Evolutionary conservation across 2,329 filamentous ascomycete species (phyloP).

Genomic region (Hirsutella thompsonii): DNA sequence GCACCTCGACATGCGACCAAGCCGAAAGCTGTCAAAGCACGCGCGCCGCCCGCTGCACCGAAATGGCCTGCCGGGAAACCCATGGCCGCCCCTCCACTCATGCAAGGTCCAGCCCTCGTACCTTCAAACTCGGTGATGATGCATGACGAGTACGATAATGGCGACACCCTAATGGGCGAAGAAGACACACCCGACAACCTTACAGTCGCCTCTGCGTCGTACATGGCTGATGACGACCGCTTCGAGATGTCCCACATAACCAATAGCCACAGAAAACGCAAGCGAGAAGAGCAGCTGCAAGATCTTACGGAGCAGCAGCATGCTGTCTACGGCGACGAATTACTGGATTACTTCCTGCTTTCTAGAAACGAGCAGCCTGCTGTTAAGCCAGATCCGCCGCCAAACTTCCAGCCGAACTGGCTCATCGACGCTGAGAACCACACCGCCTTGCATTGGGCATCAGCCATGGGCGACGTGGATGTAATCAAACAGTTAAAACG

Average conservation of each 20-base stretch:
- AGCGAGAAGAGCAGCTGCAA: slow-evolving; percentile 53
- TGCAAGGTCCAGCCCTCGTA: slow-evolving; percentile 5
- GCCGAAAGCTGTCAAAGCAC: slow-evolving; percentile 56
- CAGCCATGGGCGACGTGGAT: slow-evolving; percentile 90
- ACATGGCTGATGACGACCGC: slow-evolving; percentile 72
- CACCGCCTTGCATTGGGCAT: slow-evolving; percentile 92
- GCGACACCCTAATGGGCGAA: slow-evolving; percentile 50
- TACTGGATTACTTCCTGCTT: slow-evolving; percentile 92
- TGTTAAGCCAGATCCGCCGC: slow-evolving; percentile 63
- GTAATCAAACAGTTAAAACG: slow-evolving; percentile 79
- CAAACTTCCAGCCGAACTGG: slow-evolving; percentile 78
- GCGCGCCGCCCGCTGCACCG: slow-evolving; percentile 31
- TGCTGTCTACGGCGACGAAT: slow-evolving; percentile 79
- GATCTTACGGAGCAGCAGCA: slow-evolving; percentile 68
- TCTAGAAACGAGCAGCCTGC: slow-evolving; percentile 66
- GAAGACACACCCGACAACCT: slow-evolving; percentile 75
- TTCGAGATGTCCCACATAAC: slow-evolving; percentile 54
- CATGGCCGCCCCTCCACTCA: background rate
- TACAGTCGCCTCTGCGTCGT: slow-evolving; percentile 73
- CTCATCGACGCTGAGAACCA: slow-evolving; percentile 89
- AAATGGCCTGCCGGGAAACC: slow-evolving; percentile 32
- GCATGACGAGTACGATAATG: slow-evolving; percentile 52
- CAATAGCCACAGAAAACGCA: slow-evolving; percentile 59
- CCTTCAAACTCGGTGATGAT: slow-evolving; percentile 9
- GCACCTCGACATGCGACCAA: slow-evolving; percentile 88